A percentile compares a stretch with the other conserved stretches of the same genome.
phyloP scores from a whole-genome alignment of 2,329 filamentous ascomycete species.

The Cladophialophora yegresii region DNA sequence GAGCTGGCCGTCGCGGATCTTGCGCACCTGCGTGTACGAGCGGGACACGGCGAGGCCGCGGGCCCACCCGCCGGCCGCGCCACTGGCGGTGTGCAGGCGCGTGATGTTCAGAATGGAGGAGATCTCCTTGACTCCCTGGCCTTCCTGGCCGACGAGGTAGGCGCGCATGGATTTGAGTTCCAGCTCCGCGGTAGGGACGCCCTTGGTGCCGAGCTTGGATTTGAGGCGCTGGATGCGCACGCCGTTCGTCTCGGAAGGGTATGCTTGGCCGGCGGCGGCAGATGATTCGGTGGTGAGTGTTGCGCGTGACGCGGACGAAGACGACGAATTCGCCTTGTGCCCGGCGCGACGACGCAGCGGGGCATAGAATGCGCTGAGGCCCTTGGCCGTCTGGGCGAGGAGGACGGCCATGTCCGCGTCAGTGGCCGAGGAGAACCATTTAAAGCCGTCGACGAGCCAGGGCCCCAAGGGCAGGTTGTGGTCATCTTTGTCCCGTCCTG shows the following conservation, averaged over 20 bases:
- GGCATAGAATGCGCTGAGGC: slow-evolving; percentile 65
- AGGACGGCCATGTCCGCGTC: slow-evolving; percentile 66
- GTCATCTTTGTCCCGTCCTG: slow-evolving; percentile 38
- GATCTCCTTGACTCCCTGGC: slow-evolving; percentile 68
- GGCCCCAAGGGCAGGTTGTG: slow-evolving; percentile 53
- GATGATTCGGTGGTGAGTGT: background rate
- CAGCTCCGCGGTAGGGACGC: slow-evolving; percentile 71
- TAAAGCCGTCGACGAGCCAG: slow-evolving; percentile 63
- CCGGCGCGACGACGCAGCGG: slow-evolving; percentile 51
- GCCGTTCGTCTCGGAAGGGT: slow-evolving; percentile 55
- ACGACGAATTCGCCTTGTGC: background rate
- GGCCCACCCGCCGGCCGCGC: slow-evolving; percentile 44
- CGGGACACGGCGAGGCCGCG: slow-evolving; percentile 46
- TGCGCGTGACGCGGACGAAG: background rate
- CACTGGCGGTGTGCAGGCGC: slow-evolving; percentile 47
- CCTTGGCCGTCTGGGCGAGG: slow-evolving; percentile 60
- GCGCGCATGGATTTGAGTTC: slow-evolving; percentile 64
- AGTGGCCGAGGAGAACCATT: slow-evolving; percentile 70
- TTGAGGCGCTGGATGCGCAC: slow-evolving; percentile 69
- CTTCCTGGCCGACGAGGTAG: slow-evolving; percentile 67
- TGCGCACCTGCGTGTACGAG: slow-evolving; percentile 46
- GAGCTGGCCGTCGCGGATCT: slow-evolving; percentile 43
- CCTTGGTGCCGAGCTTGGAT: slow-evolving; percentile 69
- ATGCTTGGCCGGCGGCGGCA: background rate
- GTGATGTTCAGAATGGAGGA: slow-evolving; percentile 69